Base-by-base conservation (phyloP, 1,284 basidiomycete genomes). In the Ceratobasidium sp. region DNA sequence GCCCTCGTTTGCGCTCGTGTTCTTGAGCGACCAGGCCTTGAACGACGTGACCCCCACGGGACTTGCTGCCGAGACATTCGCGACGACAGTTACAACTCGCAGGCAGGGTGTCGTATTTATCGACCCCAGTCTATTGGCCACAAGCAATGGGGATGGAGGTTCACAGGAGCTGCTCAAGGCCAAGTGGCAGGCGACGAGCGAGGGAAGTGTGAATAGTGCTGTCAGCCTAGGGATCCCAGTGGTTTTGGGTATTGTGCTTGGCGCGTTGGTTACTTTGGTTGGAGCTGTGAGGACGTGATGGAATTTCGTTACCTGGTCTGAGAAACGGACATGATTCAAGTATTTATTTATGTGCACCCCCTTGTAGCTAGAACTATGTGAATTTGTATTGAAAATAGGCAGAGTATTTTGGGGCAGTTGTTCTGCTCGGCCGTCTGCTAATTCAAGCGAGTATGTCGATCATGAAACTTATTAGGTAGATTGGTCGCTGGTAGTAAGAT, bases 1-100 rank as follows among this genome's bases (percentile, higher is more conserved):
- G 3, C 81, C 81, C 0, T 76, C 75, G 1, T 76, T 81, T 54
- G 80, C 80, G 3, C 58, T 82, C 56, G 81, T 81, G 42, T 82
- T 78, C 75, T 72, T 82, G 29, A 77, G 74, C 3, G 70, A 75
- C 43, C 71, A 73, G n/a, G 76, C 78, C 0, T 64, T 79, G 54
- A 49, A 56, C 38, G 67, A 68, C 29, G 31, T 58, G 3, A 68
- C 67, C 2, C 49, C 62, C 8, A 53, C 50, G 4, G 50, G 49
- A 34, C 49, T 27, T 7, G 50, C 47, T 6, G 34, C 62, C 1
- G 15, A 52, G 34, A 65, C 49, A 2, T 53, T 53, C 42, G 49
- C 49, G 10, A 65, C 76, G 2, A 78, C 79, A 0, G 35, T 65
- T 10, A 65, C 50, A 12, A 64, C 60, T 13, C 60, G 49, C 47